phyloP scores from a whole-genome alignment of 2,329 filamentous ascomycete species.

The Pyrenophora graminea region DNA sequence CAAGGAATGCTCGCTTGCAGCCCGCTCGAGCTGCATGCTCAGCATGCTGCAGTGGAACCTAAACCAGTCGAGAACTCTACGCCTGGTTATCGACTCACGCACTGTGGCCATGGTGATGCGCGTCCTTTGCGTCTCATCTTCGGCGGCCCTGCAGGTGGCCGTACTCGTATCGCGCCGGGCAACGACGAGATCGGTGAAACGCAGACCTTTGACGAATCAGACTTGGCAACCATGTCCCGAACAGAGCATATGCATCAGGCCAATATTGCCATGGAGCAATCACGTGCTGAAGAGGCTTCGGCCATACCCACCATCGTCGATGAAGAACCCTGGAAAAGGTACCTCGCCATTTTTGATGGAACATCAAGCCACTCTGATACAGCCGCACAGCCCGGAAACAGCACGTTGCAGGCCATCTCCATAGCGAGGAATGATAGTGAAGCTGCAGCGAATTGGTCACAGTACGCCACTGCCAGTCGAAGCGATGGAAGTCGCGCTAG shows the following conservation, averaged over 20 bases:
- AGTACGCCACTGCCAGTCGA: constrained; percentile 31
- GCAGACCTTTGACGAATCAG: constrained; percentile 14
- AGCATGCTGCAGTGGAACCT: neutral
- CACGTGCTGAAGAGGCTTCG: constrained; percentile 4
- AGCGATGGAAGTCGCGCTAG: constrained; percentile 24
- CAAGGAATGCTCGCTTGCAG: constrained; percentile 3
- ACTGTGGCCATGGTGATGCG: constrained; percentile 18
- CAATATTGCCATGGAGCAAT: constrained; percentile 9
- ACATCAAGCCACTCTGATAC: constrained; percentile 27
- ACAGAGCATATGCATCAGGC: constrained; percentile 11
- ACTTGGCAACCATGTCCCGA: constrained; percentile 18
- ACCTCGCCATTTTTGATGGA: constrained; percentile 25
- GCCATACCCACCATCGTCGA: constrained; percentile 26
- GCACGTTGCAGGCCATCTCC: constrained; percentile 22
- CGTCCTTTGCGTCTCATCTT: constrained; percentile 28
- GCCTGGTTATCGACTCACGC: constrained; percentile 22
- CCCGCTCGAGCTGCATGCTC: constrained; percentile 1
- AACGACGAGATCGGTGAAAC: constrained; percentile 18
- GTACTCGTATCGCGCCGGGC: constrained; percentile 6
- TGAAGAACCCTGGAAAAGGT: constrained; percentile 33
- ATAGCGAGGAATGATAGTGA: constrained; percentile 10
- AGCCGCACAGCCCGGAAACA: constrained; percentile 15
- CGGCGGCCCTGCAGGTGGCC: constrained; percentile 10
- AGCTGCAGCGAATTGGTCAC: constrained; percentile 29
- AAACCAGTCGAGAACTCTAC: constrained; percentile 4